Base-by-base conservation (phyloP, 2,329 filamentous ascomycete genomes). In the Cordyceps sp. region DNA sequence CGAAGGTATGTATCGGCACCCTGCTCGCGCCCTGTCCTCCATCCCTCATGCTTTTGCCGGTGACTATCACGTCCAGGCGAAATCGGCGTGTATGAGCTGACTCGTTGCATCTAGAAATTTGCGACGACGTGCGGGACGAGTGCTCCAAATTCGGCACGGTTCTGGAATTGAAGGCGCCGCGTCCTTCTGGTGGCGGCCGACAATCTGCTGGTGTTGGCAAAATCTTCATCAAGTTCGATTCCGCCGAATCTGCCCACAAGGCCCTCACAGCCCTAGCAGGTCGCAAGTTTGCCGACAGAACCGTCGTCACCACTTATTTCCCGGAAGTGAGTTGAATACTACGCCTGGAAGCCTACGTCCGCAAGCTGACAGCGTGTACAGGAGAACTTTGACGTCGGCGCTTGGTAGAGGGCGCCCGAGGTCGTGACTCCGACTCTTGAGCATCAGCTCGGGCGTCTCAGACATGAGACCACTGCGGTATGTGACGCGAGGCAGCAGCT, bases 61-160 rank as follows among this genome's bases (percentile, higher is more conserved):
- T 16, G 6, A 22, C 28, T 14, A 4, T 27, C 2, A 10, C 15
- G n/a, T n/a, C n/a, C n/a, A n/a, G n/a, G n/a, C n/a, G n/a, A n/a
- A n/a, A n/a, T n/a, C n/a, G n/a, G n/a, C n/a, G n/a, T n/a, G n/a
- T n/a, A n/a, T n/a, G n/a, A n/a, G n/a, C n/a, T n/a, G n/a, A n/a
- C n/a, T n/a, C n/a, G n/a, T n/a, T n/a, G n/a, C n/a, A n/a, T n/a
- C 5, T 5, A 94, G 90, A 98, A 79, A 98, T 98, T 42, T 77
- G 79, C 50, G 88, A 96, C 43, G 92, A 98, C 44, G 80, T 99
- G 24, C 69, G 73, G 35, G 90, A 94, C 33, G 90, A 99, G 50
- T 96, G 90, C 58, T 61, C 68, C 47, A 98, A 98, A 55, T 98
- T 80, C 49, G 90, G 92, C 38, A 68, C 66, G 31, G 71, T 99